These are phyloP conservation scores for Trichoderma reesei DNA, from an alignment of 495 filamentous ascomycete species.

Conservation along the genomic window DNA sequence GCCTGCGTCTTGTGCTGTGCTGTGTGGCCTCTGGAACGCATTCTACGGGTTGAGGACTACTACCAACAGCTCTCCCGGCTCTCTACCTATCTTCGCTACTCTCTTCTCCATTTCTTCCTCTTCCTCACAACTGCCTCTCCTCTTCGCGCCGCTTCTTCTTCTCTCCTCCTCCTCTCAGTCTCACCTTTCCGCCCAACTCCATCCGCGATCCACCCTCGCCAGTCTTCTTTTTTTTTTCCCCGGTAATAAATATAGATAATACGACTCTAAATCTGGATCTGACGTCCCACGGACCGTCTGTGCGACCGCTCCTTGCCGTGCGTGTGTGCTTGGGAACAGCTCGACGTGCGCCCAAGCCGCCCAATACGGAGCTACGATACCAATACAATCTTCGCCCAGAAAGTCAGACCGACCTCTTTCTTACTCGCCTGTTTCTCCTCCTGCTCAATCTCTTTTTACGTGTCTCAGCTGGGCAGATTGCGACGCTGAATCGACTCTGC, in stretches of 20 bases:
- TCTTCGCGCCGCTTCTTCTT: neutral
- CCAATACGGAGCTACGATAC: too few relatives aligned
- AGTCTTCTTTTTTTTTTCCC: neutral
- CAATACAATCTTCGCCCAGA: neutral
- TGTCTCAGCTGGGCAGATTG: too few relatives aligned
- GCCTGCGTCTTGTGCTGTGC: too few relatives aligned
- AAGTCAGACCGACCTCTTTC: neutral
- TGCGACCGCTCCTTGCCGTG: conserved; percentile 1
- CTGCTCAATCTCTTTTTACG: neutral
- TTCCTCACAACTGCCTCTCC: neutral
- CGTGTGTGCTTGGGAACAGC: neutral
- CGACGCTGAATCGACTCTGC: too few relatives aligned
- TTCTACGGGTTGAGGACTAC: too few relatives aligned
- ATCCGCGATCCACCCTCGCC: conserved; percentile 2
- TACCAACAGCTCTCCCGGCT: neutral
- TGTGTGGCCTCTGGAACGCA: too few relatives aligned
- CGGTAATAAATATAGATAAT: neutral
- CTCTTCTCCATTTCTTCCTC: neutral
- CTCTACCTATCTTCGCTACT: neutral
- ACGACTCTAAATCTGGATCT: neutral
- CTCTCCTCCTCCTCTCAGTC: neutral
- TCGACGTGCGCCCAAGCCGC: neutral
- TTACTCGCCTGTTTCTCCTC: neutral
- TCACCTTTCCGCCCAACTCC: neutral
- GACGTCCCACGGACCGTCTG: neutral